Evolutionary conservation across 1,284 basidiomycete species (phyloP), one percentile per base, ranked within the genome.

Genomic region (Mycocalia duriaeana): DNA sequence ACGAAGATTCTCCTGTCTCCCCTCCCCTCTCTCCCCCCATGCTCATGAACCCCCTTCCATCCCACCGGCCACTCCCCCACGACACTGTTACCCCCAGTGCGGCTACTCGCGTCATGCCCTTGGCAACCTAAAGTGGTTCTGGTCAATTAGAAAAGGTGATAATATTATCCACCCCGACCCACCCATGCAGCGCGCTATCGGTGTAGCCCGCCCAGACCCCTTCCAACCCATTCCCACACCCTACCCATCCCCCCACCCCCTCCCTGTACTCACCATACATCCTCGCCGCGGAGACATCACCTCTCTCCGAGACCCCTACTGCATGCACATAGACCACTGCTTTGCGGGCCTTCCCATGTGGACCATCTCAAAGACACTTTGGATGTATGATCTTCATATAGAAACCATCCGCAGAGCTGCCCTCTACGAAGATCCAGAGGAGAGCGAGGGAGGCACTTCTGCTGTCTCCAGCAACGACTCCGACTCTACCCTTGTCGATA

Each of bases 301-400:
- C 0, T 70, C 75, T 1, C 60, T 87, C 26, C 74, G 74, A 25
- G 79, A 85, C 57, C 73, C 76, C 0, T 76, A 75, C 53, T 71
- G 71, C 46, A 71, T 68, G 50, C 65, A 74, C 43, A 66, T 79
- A 41, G 85, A 87, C 60, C 73, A 76, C 9, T 76, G 66, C 51
- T 83, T 85, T 56, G 71, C 72, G 49, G 67, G 62, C 34, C 67
- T 80, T 54, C 77, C 79, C 0, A 57, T 77, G 25, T 83, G 82
- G 74, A 82, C 79, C n/a, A 77, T 86, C 57, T 65, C 70, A 40
- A 85, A 85, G 68, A 73, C 72, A 24, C 56, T 86, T 22, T 86
- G 75, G 66, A 70, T 81, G 58, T 72, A 73, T 52, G 76, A 82
- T 54, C 63, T 85, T 58, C 72, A 78, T 49, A 55, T 67, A 48